Evolutionary conservation across 148 eudicot genomes (phyloP).

Genomic region (Cornus florida): DNA sequence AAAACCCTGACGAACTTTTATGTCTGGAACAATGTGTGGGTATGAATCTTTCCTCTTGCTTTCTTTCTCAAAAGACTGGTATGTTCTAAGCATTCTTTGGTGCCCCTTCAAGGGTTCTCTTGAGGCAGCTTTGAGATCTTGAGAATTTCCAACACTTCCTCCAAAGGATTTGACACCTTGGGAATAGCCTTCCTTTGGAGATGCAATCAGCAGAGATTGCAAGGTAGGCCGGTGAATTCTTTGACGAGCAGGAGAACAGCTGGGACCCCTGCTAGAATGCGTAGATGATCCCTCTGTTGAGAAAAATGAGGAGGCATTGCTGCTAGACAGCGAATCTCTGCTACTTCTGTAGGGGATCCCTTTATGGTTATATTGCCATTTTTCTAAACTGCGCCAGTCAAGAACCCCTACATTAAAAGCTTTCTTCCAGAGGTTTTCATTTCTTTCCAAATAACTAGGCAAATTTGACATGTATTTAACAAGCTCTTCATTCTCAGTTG

Average conservation of each 20-base stretch:
- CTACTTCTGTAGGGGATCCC: slow-evolving; percentile 22
- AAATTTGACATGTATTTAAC: slow-evolving; percentile 80
- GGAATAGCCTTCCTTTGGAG: slow-evolving; percentile 26
- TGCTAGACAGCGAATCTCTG: slow-evolving; percentile 51
- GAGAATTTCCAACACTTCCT: slow-evolving; percentile 12
- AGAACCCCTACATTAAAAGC: slow-evolving; percentile 82
- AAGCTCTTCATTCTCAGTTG: slow-evolving; percentile 58
- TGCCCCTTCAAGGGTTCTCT: slow-evolving; percentile 30
- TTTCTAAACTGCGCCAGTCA: slow-evolving; percentile 68
- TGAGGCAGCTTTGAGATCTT: slow-evolving; percentile 25
- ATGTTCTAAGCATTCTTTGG: slow-evolving; percentile 26
- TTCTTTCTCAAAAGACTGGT: slow-evolving; percentile 24
- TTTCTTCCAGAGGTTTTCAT: slow-evolving; percentile 54
- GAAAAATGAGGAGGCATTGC: slow-evolving; percentile 46
- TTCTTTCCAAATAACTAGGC: slow-evolving; percentile 76
- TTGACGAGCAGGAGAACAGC: slow-evolving; percentile 49
- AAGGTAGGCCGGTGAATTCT: slow-evolving; percentile 29
- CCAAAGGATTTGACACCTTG: slow-evolving; percentile 23
- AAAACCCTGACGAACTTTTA: slow-evolving; percentile 9
- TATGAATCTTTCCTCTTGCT: slow-evolving; percentile 29
- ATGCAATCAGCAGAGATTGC: slow-evolving; percentile 35
- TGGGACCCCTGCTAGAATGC: slow-evolving; percentile 44
- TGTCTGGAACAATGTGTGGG: slow-evolving; percentile 18
- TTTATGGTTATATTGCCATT: slow-evolving; percentile 57
- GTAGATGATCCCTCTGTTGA: slow-evolving; percentile 59